These are phyloP conservation scores for Chlorella sp. DNA, from an alignment of 139 green algal genomes.

Conservation along the genomic window DNA sequence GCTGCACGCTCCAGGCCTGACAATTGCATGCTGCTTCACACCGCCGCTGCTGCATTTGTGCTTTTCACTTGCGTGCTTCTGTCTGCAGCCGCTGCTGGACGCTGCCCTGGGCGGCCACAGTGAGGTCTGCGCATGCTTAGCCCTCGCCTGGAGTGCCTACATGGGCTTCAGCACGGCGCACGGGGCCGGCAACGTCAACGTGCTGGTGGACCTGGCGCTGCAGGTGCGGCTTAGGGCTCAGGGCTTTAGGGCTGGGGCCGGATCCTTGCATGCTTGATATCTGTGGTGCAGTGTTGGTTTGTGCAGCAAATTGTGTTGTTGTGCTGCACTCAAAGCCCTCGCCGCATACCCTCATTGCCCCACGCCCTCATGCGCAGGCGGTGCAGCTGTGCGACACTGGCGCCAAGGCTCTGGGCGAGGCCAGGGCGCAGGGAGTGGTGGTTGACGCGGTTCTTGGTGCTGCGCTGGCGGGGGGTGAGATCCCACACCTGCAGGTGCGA, in stretches of 20 bases:
- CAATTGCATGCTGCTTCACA: too few species aligned
- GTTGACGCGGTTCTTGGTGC: conserved; percentile 5
- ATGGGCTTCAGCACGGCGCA: neutral
- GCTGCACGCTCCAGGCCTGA: too few species aligned
- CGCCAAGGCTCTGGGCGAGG: conserved; percentile 2
- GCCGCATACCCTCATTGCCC: too few species aligned
- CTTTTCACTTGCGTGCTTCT: neutral
- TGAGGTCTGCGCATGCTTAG: conserved; percentile 1
- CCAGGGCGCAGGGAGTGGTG: neutral
- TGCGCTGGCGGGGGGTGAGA: conserved; percentile 19
- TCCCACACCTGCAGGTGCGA: conserved; percentile 8
- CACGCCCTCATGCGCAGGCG: too few species aligned
- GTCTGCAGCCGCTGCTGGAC: conserved; percentile 50
- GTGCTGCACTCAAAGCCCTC: too few species aligned
- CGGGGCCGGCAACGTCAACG: conserved; percentile 15
- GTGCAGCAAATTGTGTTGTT: too few species aligned
- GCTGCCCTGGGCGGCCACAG: conserved; percentile 25
- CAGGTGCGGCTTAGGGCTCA: conserved; percentile 13
- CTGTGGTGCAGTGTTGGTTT: too few species aligned
- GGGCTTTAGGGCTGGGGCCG: neutral
- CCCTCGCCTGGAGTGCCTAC: conserved; percentile 5
- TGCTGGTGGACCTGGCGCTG: conserved; percentile 50
- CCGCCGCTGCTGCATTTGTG: neutral
- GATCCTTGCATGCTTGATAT: too few species aligned
- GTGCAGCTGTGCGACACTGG: conserved; percentile 10